These are phyloP conservation scores for Trichophyton benhamiae DNA, from an alignment of 2,329 filamentous ascomycete genomes.

Conservation along the genomic window DNA sequence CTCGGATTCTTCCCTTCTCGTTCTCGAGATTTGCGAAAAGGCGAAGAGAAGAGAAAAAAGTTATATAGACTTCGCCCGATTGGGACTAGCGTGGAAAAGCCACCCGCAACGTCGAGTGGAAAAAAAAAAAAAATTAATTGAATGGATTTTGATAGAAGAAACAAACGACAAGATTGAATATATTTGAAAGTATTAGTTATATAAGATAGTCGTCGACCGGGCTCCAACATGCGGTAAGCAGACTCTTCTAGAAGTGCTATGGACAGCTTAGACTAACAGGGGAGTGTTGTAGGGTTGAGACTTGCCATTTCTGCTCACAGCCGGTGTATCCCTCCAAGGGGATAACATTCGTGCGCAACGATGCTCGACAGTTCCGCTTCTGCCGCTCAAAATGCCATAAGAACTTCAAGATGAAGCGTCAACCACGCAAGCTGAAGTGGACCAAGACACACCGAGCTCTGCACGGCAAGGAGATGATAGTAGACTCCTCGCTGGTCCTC, in stretches of 20 bases:
- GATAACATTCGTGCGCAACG: conserved; percentile 56
- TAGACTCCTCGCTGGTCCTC: conserved; percentile 69
- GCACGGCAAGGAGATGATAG: conserved; percentile 76
- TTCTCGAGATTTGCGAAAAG: background rate
- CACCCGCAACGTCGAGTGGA: background rate
- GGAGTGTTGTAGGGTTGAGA: conserved; percentile 37
- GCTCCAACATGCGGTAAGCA: conserved; percentile 7
- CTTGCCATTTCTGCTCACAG: conserved; percentile 59
- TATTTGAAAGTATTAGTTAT: background rate
- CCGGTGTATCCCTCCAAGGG: conserved; percentile 54
- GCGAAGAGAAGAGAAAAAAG: background rate
- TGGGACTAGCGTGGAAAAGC: background rate
- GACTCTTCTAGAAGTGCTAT: background rate
- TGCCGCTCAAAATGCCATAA: conserved; percentile 58
- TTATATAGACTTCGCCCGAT: background rate
- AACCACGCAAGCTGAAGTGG: conserved; percentile 93
- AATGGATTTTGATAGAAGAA: background rate
- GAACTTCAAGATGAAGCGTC: conserved; percentile 95
- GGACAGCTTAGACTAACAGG: background rate
- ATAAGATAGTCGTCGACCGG: background rate
- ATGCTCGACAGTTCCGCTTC: conserved; percentile 54
- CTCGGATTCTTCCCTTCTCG: background rate
- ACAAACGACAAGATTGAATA: background rate
- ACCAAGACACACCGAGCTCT: conserved; percentile 84
- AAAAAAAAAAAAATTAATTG: background rate